Evolutionary conservation across 768 basidiomycete genomes (phyloP), one percentile per base, ranked within the genome.

Genomic region (Steccherinum ochraceum): DNA sequence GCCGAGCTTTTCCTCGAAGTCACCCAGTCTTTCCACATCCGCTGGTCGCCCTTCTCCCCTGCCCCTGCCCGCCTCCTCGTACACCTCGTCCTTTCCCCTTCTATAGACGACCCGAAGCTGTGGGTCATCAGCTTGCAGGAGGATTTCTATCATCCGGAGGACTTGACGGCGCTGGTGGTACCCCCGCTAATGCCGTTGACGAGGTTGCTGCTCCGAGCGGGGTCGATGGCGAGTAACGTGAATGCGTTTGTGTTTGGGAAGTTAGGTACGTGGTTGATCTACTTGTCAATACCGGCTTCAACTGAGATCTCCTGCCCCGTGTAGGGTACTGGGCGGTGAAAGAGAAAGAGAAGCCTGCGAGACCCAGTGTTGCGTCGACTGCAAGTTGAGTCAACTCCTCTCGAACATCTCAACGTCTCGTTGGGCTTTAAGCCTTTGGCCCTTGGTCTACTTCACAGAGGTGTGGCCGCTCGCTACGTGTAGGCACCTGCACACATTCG

Each of bases 131-230:
- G 66, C 0, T 62, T 67, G 47, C 81, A 86, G 56, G 81, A 85
- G 56, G 80, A 83, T 58, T 75, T 80, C 50, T 78, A 76, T 54
- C 78, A 79, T 56, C 72, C 81, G 2, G 76, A 78, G 71, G 75
- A 79, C 35, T 65, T 79, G 35, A 62, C 68, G n/a, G 61, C 69
- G 5, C 64, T 77, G 5, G 50, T 77, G 35, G 20, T 77, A 3
- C 78, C 77, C 0, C 71, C 72, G 5, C 65, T 75, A 16, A 62
- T 63, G 0, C 71, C 72, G 0, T 53, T 74, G 42, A 57, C 76
- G 21, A 59, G 65, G 12, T 41, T 68, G 16, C 61, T 60, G 1
- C 64, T 77, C 21, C 52, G 55, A 30, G 23, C 54, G 16, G 62
- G 58, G 16, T 61, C 61, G 11, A 43, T 65, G 13, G 41, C 48